Percentiles rank a stretch among this genome's conserved stretches.
phyloP scores from a whole-genome alignment of 2,329 filamentous ascomycete species.

The Xylariaceae sp. region DNA sequence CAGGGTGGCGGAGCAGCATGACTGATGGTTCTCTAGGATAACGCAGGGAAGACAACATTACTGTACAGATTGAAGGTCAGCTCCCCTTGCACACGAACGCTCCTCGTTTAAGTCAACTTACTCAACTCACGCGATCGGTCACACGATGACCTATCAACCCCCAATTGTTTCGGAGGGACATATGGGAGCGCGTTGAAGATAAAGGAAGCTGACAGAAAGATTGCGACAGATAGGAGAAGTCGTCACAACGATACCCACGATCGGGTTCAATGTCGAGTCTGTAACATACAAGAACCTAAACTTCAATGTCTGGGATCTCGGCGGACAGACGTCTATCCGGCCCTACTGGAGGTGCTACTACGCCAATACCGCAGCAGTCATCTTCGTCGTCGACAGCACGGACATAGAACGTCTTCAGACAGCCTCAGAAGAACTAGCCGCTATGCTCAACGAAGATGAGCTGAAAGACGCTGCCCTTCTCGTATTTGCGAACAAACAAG shows the following conservation, averaged over 20 bases:
- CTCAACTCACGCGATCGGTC: too few species aligned
- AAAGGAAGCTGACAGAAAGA: constrained; percentile 4
- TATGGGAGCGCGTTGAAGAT: background rate
- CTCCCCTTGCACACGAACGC: background rate
- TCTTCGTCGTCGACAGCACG: constrained; percentile 97
- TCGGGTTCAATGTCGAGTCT: constrained; percentile 98
- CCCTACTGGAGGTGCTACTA: constrained; percentile 99
- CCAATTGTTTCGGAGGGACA: background rate
- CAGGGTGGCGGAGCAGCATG: constrained; percentile 6
- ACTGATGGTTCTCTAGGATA: constrained; percentile 60
- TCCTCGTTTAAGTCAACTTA: background rate
- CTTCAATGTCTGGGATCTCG: constrained; percentile 98
- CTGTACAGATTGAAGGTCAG: constrained; percentile 90
- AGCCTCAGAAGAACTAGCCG: constrained; percentile 84
- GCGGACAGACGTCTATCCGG: constrained; percentile 96
- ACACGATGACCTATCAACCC: background rate
- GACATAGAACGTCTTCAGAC: constrained; percentile 94
- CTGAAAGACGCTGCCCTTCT: constrained; percentile 86
- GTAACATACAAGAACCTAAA: constrained; percentile 98
- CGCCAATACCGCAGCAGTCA: constrained; percentile 94
- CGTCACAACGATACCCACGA: constrained; percentile 97
- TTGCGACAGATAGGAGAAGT: constrained; percentile 83
- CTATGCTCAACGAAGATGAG: constrained; percentile 97
- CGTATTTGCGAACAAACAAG: constrained; percentile 98
- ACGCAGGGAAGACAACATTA: constrained; percentile 95